Conservation (phyloP, 345 rosid genomes). For the Melaleuca quinquenervia region DNA sequence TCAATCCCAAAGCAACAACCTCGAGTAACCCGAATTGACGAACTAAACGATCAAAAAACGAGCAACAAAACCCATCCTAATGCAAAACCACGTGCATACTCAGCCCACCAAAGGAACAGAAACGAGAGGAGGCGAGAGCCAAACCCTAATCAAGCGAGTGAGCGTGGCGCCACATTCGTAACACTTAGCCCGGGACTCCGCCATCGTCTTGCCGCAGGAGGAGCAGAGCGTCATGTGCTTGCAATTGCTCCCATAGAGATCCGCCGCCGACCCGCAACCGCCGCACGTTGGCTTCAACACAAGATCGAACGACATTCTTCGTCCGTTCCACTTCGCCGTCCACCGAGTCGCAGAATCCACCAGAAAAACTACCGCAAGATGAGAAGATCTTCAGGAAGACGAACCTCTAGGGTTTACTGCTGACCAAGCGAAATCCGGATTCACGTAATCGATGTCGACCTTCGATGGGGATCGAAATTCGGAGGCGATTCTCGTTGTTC, state of each 20-base stretch:
- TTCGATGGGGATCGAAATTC: not conserved
- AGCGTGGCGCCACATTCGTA: conserved; percentile 64
- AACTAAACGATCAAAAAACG: not conserved
- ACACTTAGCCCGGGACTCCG: conserved; percentile 64
- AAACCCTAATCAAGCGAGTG: conserved; percentile 79
- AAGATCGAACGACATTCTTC: conserved; percentile 64
- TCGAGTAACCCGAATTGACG: not conserved
- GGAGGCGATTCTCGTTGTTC: not conserved
- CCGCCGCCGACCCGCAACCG: conserved; percentile 59
- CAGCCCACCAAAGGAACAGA: not conserved
- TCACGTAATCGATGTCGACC: not conserved
- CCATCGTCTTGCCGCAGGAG: conserved; percentile 86
- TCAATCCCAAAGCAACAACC: not conserved
- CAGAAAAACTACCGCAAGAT: not conserved
- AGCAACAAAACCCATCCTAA: not conserved
- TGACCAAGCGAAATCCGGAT: not conserved
- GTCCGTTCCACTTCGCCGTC: not conserved
- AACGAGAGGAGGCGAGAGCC: conserved; percentile 7
- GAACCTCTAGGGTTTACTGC: not conserved
- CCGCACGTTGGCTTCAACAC: conserved; percentile 62
- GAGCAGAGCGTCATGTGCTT: conserved; percentile 94
- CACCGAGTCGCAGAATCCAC: not conserved
- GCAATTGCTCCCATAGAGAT: conserved; percentile 83
- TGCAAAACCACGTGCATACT: not conserved
- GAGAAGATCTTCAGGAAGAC: not conserved